A percentile compares a stretch with the other conserved stretches of the same genome.
Evolutionary conservation across 495 filamentous ascomycete genomes (phyloP).

Genomic region (Annulohypoxylon nitens): DNA sequence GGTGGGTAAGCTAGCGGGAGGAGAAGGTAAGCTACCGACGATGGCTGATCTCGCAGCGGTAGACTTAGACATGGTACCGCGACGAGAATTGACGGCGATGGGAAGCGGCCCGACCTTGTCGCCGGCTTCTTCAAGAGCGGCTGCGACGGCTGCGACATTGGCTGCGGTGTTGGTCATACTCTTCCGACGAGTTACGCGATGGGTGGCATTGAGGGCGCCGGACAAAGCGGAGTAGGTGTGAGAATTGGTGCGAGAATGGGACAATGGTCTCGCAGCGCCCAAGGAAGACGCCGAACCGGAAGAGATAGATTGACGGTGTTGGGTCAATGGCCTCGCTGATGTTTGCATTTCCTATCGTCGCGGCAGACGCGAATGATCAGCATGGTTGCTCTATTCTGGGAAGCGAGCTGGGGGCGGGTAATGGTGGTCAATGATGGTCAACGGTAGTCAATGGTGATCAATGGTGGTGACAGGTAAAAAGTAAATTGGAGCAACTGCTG

Average conservation of each 20-base stretch:
- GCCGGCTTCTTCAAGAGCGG: constrained; percentile 74
- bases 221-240: constrained; percentile 81
- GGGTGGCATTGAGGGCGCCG: constrained; percentile 76
- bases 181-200: constrained; percentile 93
- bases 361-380: constrained; percentile 56
- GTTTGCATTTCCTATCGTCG: constrained; percentile 62
- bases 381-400: constrained; percentile 46
- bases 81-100: constrained; percentile 61
- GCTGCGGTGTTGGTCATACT: constrained; percentile 83
- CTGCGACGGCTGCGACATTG: constrained; percentile 80
- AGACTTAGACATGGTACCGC: constrained; percentile 66
- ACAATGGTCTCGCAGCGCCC: constrained; percentile 59
- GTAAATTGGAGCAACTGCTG: constrained; percentile 30
- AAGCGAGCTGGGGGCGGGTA: constrained; percentile 48
- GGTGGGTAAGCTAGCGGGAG: constrained; percentile 63
- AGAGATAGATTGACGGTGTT: constrained; percentile 63
- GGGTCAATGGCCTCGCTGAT: constrained; percentile 61
- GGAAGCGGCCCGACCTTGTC: constrained; percentile 67
- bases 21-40: constrained; percentile 69
- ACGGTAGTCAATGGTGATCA: not conserved
- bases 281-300: constrained; percentile 56
- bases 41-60: constrained; percentile 57
- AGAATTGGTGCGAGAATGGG: constrained; percentile 80
- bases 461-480: constrained; percentile 15
- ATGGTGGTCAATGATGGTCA: constrained; percentile 17